Evolutionary conservation across 148 eudicot species (phyloP), one percentile per base, ranked within the genome.

Genomic region (Gaultheria prostrata): DNA sequence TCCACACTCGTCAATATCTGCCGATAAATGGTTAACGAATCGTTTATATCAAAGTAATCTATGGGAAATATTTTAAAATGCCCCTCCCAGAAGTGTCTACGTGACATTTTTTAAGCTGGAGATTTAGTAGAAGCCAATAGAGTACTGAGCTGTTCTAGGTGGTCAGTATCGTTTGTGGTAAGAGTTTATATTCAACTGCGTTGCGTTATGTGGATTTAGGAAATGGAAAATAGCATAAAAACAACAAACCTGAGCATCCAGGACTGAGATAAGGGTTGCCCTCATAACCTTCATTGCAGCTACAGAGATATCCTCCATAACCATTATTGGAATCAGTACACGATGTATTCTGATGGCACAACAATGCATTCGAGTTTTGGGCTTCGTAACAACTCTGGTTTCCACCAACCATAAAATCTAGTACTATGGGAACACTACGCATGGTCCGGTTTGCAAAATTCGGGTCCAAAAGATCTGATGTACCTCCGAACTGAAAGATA

Each of bases 341-440:
- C 3, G 0, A 1, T 2, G 87, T 84, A 48, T 90, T 82, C 46
- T 73, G 61, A 28, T 76, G 80, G 63, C 92, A 90, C 18, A 28
- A 8, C 1, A 2, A 59, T n/a, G 9, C 67, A n/a, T 8, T 59
- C 1, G n/a, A n/a, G n/a, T n/a, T n/a, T n/a, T n/a, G n/a, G n/a
- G n/a, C n/a, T n/a, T n/a, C n/a, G n/a, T 3, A 35, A 51, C 92
- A 90, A 50, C 80, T 85, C 80, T 84, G 69, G 12, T 81, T 82
- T 5, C 80, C 88, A 5, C 84, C 89, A 5, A 89, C 59, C 50
- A 80, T 87, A 89, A 88, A 90, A 21, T 90, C 86, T 7, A 87
- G 30, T 30, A 89, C 89, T 15, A 90, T 32, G 3, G 89, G 89
- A 33, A 90, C 88, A 15, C 13, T 24, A 0, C 63, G 67, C 0